A percentile compares a stretch with the other conserved stretches of the same genome.
phyloP scores from a whole-genome alignment of 164 flowering plant genomes.

The Cinnamomum chago region DNA sequence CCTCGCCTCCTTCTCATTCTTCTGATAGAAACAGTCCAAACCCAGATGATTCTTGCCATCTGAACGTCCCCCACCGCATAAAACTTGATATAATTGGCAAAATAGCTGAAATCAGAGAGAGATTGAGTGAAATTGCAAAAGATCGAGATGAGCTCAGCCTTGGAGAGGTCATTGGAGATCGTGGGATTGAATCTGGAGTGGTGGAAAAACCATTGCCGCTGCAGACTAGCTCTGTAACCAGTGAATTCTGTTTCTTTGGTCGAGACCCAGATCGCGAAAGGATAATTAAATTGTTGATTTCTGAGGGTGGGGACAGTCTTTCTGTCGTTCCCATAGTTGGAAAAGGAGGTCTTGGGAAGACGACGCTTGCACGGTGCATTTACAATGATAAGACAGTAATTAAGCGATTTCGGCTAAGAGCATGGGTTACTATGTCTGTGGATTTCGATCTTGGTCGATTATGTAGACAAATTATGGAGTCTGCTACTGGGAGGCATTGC shows the following conservation, averaged over 20 bases:
- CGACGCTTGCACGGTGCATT: conserved; percentile 13
- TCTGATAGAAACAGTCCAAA: too few relatives aligned
- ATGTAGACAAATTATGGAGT: background rate
- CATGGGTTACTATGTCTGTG: conserved; percentile 7
- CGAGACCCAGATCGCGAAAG: background rate
- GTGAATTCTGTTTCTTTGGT: conserved; percentile 3
- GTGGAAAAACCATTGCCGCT: background rate
- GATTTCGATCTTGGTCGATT: background rate
- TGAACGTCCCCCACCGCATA: too few relatives aligned
- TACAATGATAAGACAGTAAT: background rate
- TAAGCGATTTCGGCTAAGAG: background rate
- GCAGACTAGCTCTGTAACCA: background rate
- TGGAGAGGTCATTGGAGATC: too few relatives aligned
- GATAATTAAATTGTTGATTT: background rate
- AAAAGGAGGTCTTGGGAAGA: conserved; percentile 14
- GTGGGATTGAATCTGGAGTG: too few relatives aligned
- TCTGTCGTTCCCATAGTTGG: conserved; percentile 9
- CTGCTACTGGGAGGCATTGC: background rate
- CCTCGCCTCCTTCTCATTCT: too few relatives aligned
- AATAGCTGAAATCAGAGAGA: too few relatives aligned
- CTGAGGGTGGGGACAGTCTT: background rate
- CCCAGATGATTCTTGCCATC: too few relatives aligned
- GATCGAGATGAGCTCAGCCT: too few relatives aligned
- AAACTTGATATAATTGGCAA: too few relatives aligned
- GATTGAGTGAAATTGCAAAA: too few relatives aligned